A percentile compares a stretch with the other conserved stretches of the same genome.
Evolutionary conservation across 352 stramenopile species (phyloP).

Genomic region (Phytopythium litorale): DNA sequence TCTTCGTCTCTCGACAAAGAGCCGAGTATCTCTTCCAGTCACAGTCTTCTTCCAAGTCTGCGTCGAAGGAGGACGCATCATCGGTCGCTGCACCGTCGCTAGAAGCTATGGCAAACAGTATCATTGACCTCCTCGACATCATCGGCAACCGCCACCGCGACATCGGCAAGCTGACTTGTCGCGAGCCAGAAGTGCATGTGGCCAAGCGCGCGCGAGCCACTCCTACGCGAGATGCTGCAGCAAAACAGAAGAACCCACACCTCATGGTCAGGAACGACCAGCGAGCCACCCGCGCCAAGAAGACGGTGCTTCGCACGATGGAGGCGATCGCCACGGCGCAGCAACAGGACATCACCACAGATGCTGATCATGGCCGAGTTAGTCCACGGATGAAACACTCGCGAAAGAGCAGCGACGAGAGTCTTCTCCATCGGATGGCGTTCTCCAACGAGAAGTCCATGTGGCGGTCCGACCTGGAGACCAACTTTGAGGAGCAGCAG

Average conservation of each 20-base stretch:
- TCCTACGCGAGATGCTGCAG: conserved; percentile 13
- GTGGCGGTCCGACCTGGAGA: conserved; percentile 47
- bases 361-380: conserved; percentile 4
- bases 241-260: conserved; percentile 40
- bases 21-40: conserved; percentile 36
- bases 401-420: conserved; percentile 53
- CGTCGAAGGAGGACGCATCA: neutral
- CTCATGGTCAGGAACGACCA: conserved; percentile 47
- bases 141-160: conserved; percentile 65
- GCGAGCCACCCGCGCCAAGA: conserved; percentile 40
- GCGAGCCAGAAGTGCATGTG: conserved; percentile 36
- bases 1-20: conserved; percentile 44
- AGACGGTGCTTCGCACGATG: conserved; percentile 33
- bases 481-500: conserved; percentile 41
- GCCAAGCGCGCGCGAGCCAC: conserved; percentile 38
- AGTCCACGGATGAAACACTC: conserved; percentile 16
- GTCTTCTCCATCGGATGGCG: conserved; percentile 52
- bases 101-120: conserved; percentile 39
- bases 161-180: conserved; percentile 50
- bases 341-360: neutral
- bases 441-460: conserved; percentile 39
- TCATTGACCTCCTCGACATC: conserved; percentile 56
- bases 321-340: conserved; percentile 40
- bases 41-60: neutral
- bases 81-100: conserved; percentile 1